A percentile compares a stretch with the other conserved stretches of the same genome.
Conservation (phyloP, 2,329 filamentous ascomycete genomes). For the Colletotrichum echinochloae region DNA sequence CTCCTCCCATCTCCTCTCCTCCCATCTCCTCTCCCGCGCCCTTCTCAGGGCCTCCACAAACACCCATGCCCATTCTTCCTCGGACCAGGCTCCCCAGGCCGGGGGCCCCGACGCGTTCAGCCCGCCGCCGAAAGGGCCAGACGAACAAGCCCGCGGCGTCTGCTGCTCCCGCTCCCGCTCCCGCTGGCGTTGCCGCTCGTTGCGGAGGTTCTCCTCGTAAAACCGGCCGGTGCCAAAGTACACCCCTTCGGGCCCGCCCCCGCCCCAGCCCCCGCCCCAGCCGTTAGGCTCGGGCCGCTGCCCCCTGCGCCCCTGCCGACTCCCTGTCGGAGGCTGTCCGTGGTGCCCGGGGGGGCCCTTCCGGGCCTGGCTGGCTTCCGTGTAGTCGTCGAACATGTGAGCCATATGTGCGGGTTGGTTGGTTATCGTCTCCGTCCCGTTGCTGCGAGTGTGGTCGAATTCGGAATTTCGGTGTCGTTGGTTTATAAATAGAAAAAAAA, state of each 20-base stretch:
- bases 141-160: neutral
- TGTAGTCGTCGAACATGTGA: conserved; percentile 35
- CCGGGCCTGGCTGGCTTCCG: conserved; percentile 10
- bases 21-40: neutral
- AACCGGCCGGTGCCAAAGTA: conserved; percentile 22
- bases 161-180: conserved; percentile 1
- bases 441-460: neutral
- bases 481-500: neutral
- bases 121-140: neutral
- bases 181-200: conserved; percentile 1
- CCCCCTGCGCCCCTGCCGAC: neutral
- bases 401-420: conserved; percentile 16
- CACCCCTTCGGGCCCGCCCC: neutral
- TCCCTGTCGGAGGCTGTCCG: neutral
- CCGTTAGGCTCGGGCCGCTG: too few species aligned
- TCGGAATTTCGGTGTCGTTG: neutral
- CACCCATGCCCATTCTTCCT: conserved; percentile 5
- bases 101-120: neutral
- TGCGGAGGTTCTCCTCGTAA: conserved; percentile 12
- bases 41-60: conserved; percentile 10
- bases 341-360: neutral
- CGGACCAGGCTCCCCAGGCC: neutral
- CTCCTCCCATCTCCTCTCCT: neutral
- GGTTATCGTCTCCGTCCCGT: neutral
- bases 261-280: neutral